Base-by-base conservation (phyloP, 176 grass and related monocot species). In the Oropetium thomaeum region DNA sequence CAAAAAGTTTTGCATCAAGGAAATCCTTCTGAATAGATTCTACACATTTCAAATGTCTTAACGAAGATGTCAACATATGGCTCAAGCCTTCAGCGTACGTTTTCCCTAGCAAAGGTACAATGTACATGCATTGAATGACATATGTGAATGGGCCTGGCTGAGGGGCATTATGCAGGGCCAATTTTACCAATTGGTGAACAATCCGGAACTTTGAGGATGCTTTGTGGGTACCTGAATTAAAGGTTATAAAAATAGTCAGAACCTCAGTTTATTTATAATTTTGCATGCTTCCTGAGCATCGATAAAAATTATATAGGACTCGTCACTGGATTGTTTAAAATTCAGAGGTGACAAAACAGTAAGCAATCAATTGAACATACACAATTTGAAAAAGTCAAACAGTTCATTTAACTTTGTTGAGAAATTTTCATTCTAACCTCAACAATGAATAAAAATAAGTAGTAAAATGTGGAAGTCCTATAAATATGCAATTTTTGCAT, bases 111-210 rank as follows among this genome's bases (percentile, higher is more conserved):
- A 93, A 70, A 64, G 94, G 91, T 67, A 93, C 48, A 68, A 97
- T 71, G 68, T 97, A 93, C 81, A 97, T 80, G 67, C 94, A 97
- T 39, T 91, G 90, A 70, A 93, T 81, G 81, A 93, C 78, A 67
- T 93, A 97, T 17, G 94, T 97, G 79, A 97, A 97, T 52, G 94
- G 94, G 29, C 94, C 94, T 60, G 94, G 94, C 70, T 83, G 83
- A 62, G 94, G 94, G 34, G 17, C 53, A 82, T 93, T 91, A 69
- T 93, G 72, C 71, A 97, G 45, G 45, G 90, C 90, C 42, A 76
- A 53, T 77, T 80, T 86, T 7, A 93, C 83, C 76, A 93, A 74
- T 27, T 89, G 90, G 62, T 85, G 70, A 81, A 93, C 90, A 39
- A 97, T 76, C 75, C 62, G 81, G 82, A 97, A 97, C 80, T 93